phyloP scores from a whole-genome alignment of 805 yeast genomes.

The Kazachstania taianensis region DNA sequence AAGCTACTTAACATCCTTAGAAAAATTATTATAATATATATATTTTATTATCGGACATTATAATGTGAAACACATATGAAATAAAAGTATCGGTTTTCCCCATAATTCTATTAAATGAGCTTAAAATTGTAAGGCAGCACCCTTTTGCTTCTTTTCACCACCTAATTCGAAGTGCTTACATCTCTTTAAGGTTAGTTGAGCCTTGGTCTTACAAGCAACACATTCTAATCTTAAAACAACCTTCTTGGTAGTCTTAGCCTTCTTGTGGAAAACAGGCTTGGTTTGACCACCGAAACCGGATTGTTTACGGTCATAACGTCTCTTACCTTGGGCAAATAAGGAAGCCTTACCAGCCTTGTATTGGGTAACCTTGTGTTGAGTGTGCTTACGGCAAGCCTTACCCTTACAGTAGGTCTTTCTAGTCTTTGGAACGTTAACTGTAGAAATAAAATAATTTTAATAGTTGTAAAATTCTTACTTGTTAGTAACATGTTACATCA shows the following conservation, averaged over 20 bases:
- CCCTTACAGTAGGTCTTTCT: conserved; percentile 99
- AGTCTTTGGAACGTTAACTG: conserved; percentile 99
- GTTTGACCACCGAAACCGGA: conserved; percentile 99
- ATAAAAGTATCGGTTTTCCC: no score
- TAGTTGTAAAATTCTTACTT: conserved; percentile 1
- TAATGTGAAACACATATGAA: neutral
- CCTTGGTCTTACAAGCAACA: conserved; percentile 96
- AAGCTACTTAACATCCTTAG: no score
- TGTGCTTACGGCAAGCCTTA: conserved; percentile 98
- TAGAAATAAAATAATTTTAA: conserved; percentile 7
- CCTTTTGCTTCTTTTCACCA: conserved; percentile 99
- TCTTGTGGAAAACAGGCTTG: conserved; percentile 99
- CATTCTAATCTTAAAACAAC: conserved; percentile 99
- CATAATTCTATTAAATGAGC: no score
- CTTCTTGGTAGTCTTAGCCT: conserved; percentile 99
- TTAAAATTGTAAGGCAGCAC: conserved; percentile 99
- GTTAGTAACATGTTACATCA: conserved; percentile 5
- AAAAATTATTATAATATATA: no score
- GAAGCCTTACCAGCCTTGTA: conserved; percentile 99
- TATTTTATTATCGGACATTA: no score
- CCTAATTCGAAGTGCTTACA: conserved; percentile 99
- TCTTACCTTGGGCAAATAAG: conserved; percentile 98
- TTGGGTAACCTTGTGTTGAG: conserved; percentile 99
- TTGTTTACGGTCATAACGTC: conserved; percentile 99
- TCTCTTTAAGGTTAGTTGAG: conserved; percentile 96